A percentile compares a stretch with the other conserved stretches of the same genome.
phyloP scores from a whole-genome alignment of 176 grass and related monocot genomes.

The Alloteropsis semialata region DNA sequence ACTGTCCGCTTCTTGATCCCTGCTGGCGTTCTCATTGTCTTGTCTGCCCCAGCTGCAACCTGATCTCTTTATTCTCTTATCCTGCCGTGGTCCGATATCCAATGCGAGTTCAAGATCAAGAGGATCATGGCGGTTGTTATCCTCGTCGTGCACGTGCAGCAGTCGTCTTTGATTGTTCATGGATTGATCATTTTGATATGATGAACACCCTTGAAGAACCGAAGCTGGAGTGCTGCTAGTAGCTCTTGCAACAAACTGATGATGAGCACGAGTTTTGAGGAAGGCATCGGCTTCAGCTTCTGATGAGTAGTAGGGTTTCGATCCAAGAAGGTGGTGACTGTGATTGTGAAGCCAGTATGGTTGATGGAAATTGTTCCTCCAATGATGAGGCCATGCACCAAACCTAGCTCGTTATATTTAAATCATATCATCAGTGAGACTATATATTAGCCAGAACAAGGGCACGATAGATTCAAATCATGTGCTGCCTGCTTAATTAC shows the following conservation, averaged over 20 bases:
- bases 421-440: not conserved
- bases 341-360: slow-evolving; percentile 12
- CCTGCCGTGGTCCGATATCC: not conserved
- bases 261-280: not conserved
- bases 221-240: not conserved
- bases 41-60: not conserved
- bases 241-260: slow-evolving; percentile 1
- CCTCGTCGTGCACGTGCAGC: not conserved
- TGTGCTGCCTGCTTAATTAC: not conserved
- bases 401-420: slow-evolving; percentile 15
- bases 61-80: slow-evolving; percentile 13
- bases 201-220: not conserved
- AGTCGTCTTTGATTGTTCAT: slow-evolving; percentile 8
- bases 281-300: not conserved
- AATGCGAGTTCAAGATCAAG: slow-evolving; percentile 42
- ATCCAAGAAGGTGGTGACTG: slow-evolving; percentile 15
- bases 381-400: slow-evolving; percentile 26
- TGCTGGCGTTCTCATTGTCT: not conserved
- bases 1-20: slow-evolving; percentile 19
- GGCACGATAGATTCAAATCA: no score
- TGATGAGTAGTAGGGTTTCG: slow-evolving; percentile 30
- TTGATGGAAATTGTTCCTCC: slow-evolving; percentile 37
- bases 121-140: not conserved
- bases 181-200: not conserved
- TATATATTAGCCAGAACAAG: not conserved